Conservation (phyloP, 306 rosid species). For the Quercus alba region DNA sequence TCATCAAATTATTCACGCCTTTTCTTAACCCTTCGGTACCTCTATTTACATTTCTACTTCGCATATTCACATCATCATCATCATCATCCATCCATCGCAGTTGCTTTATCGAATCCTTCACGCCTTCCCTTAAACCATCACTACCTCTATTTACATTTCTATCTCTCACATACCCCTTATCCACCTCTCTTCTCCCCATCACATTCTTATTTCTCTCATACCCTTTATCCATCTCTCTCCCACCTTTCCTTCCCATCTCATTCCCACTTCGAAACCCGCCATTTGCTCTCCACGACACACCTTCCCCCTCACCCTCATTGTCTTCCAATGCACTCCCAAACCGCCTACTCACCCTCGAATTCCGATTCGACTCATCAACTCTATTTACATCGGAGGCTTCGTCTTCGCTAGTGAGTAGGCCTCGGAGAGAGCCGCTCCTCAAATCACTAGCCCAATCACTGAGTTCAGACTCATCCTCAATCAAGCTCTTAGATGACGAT, state of each 20-base stretch:
- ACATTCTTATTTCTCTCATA: slow-evolving; percentile 9
- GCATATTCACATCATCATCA: background rate
- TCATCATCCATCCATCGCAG: background rate
- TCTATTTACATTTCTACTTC: no score
- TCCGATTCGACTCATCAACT: no score
- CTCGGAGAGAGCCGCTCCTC: no score
- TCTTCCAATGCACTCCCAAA: background rate
- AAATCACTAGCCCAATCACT: no score
- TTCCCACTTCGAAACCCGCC: slow-evolving; percentile 8
- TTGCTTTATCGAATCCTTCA: background rate
- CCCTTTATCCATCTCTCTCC: slow-evolving; percentile 21
- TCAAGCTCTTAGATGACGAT: no score
- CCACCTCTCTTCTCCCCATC: slow-evolving; percentile 37
- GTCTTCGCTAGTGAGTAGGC: no score
- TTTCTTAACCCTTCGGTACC: slow-evolving; percentile 21
- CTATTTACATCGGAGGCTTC: no score
- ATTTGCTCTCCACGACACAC: slow-evolving; percentile 10
- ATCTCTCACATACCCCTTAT: background rate
- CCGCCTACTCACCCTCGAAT: slow-evolving; percentile 17
- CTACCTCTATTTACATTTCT: background rate
- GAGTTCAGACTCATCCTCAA: no score
- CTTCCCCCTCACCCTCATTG: background rate
- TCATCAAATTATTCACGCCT: slow-evolving; percentile 21
- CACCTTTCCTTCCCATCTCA: slow-evolving; percentile 48
- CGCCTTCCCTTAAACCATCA: background rate